Base-by-base conservation (phyloP, 495 filamentous ascomycete genomes). In the Bathelium albidoporum region DNA sequence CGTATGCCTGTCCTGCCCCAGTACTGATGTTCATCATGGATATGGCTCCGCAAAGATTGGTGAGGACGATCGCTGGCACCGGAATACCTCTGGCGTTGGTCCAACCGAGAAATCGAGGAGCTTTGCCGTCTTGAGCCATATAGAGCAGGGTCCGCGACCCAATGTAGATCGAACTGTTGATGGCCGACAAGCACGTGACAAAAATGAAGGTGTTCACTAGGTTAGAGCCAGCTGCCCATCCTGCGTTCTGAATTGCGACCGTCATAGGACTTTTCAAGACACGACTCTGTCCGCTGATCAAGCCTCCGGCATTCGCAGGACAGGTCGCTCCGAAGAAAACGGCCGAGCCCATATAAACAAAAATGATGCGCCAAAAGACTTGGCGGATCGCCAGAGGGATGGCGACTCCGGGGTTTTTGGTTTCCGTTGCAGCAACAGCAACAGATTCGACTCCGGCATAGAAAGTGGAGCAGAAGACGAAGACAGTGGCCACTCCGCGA, bases 391-490 rank as follows among this genome's bases (percentile, higher is more conserved):
- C 91, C 0, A 86, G 88, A 0, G 91, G 91, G 5, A 96, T 81
- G 16, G 88, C 88, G 70, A 93, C 95, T 64, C 90, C 84, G 11
- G 91, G 91, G 72, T 95, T 95, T 3, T 83, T 84, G 1, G 90
- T 91, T 71, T 96, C 91, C 43, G 91, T 91, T 43, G 90, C 90
- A 31, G 91, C 90, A 36, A 96, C 81, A 61, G 91, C 93, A 60
- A 96, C 91, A n/a, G 97, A 77, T 71, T 97, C 93, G 12, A 91
- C 97, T 49, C 93, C 93, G 3, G 90, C 83, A 68, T 96, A 97
- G 62, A 93, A 85, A 70, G 97, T 96, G 32, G 91, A 90, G 1
- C 92, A 91, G 24, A 89, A 94, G 66, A 97, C 91, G 66, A 97
- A 93, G 62, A 95, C 89, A 71, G 85, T 88, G 80, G 92, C 97